These are phyloP conservation scores for Diutina pseudorugosa DNA, from an alignment of 1,139 yeast species.

Conservation along the genomic window DNA sequence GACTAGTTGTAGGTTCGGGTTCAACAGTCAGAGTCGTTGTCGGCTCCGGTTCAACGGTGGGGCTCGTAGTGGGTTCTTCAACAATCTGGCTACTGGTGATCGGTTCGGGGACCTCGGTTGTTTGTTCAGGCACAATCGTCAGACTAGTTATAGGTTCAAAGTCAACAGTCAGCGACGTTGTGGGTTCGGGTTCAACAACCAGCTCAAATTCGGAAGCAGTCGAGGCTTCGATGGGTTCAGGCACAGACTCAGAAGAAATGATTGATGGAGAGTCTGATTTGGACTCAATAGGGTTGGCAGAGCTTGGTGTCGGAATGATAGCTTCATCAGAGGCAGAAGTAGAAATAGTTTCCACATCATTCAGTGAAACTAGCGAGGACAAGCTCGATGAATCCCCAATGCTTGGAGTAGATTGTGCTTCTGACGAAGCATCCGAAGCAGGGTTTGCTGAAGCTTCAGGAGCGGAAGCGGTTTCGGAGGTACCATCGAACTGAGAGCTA, in stretches of 20 bases:
- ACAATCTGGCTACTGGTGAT: not conserved
- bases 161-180: not conserved
- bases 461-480: too few relatives aligned
- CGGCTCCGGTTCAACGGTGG: not conserved
- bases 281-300: too few relatives aligned
- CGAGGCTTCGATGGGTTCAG: not conserved
- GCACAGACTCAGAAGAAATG: not conserved
- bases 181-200: not conserved
- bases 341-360: too few relatives aligned
- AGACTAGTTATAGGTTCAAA: not conserved
- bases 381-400: not conserved
- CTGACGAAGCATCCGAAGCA: too few relatives aligned
- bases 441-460: too few relatives aligned
- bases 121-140: not conserved
- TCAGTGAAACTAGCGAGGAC: too few relatives aligned
- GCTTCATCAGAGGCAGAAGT: too few relatives aligned
- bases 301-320: too few relatives aligned
- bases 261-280: not conserved
- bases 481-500: too few relatives aligned
- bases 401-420: too few relatives aligned
- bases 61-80: not conserved
- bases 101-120: not conserved
- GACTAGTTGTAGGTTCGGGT: constrained; percentile 5
- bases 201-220: not conserved
- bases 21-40: constrained; percentile 5